Evolutionary conservation across 345 rosid genomes (phyloP).

Genomic region (Adansonia digitata): DNA sequence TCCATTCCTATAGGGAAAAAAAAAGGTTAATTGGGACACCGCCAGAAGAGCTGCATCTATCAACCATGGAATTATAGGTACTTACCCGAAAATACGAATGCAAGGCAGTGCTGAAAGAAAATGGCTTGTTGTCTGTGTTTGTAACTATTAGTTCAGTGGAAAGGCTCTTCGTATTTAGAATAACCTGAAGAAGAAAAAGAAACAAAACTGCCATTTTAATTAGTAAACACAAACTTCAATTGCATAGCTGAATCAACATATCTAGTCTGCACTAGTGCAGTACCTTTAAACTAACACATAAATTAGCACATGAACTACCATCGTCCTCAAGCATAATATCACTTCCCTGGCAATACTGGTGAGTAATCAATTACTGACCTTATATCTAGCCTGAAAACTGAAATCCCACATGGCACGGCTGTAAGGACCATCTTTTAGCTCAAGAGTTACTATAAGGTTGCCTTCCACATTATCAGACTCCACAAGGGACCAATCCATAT

Average conservation of each 20-base stretch:
- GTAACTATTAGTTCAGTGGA: slow-evolving; percentile 69
- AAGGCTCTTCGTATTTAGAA: slow-evolving; percentile 55
- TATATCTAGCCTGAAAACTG: slow-evolving; percentile 75
- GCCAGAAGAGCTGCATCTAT: not conserved
- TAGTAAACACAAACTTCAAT: not conserved
- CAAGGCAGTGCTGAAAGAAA: slow-evolving; percentile 73
- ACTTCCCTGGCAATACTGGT: not conserved
- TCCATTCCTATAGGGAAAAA: not conserved
- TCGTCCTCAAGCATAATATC: not conserved
- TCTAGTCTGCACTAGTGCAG: not conserved
- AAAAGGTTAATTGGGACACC: not conserved
- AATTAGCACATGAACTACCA: not conserved
- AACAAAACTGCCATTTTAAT: slow-evolving; percentile 17
- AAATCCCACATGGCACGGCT: slow-evolving; percentile 95
- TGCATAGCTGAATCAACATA: not conserved
- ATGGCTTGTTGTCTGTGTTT: slow-evolving; percentile 73
- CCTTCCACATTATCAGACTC: slow-evolving; percentile 62
- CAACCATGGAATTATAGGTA: slow-evolving; percentile 1
- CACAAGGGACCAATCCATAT: slow-evolving; percentile 81
- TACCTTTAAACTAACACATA: not conserved
- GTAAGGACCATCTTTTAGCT: slow-evolving; percentile 77
- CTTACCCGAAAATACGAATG: slow-evolving; percentile 88
- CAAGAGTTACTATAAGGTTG: slow-evolving; percentile 61
- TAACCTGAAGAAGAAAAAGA: slow-evolving; percentile 41
- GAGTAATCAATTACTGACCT: slow-evolving; percentile 34